Base-by-base conservation (phyloP, 371 early-diverging fungal species). In the Ordospora pajunii region DNA sequence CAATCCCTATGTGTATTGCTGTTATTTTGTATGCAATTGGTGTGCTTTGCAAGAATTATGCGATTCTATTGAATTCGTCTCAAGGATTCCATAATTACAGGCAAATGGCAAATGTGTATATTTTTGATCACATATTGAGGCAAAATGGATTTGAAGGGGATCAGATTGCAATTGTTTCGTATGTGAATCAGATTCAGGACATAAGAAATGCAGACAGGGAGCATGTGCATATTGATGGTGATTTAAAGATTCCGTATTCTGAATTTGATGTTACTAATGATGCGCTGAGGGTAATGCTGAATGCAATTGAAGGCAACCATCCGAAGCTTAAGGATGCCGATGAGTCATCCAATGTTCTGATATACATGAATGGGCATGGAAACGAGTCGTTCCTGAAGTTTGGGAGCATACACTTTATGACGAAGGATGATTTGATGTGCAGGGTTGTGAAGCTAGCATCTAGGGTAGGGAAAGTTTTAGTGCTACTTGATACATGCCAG, bases 331-430 rank as follows among this genome's bases (percentile, higher is more conserved):
- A 62, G 40, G 65, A 63, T 21, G 58, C 76, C 5, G 70, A 80
- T 51, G 58, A 72, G 19, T 25, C 44, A 17, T 73, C 83, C 12
- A 84, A 83, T 70, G 42, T 83, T 12, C 49, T 83, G 17, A 75
- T 84, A 19, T 84, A 84, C 63, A 67, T 84, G 42, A 69, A 76
- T 42, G 84, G 84, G 23, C 84, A 84, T 73, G 84, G 81, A 19
- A 76, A 75, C n/a, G 79, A 81, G 22, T 67, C 70, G 1, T 81
- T 80, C 62, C 73, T 84, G n/a, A 82, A 83, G 67, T 66, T 82
- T 45, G 67, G 67, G 21, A 70, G 79, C 54, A 73, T 76, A 53
- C 75, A 79, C 14, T 80, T 51, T 45, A 66, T 82, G 21, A 70
- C 68, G 21, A 74, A 49, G 44, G 77, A 82, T 17, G 84, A 84